Percentiles rank a stretch among this genome's conserved stretches.
Conservation (phyloP, 73 alveolate species). For the Breviolum minutum region DNA sequence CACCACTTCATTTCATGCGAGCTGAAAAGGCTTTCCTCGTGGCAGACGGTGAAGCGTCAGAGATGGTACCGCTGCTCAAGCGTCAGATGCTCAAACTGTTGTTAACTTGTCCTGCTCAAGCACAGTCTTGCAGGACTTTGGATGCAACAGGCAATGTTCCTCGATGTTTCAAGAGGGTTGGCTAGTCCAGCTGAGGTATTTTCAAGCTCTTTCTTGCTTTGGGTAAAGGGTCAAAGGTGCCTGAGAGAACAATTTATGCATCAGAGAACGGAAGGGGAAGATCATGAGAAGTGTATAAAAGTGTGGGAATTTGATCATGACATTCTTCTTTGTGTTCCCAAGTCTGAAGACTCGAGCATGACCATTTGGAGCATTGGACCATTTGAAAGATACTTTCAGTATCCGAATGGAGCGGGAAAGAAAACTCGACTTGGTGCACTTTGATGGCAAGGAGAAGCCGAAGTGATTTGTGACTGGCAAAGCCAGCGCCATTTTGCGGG, state of each 20-base stretch:
- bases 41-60: constrained; percentile 34
- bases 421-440: not conserved
- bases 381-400: not conserved
- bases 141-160: not conserved
- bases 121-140: not conserved
- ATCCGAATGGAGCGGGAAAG: not conserved
- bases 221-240: constrained; percentile 21
- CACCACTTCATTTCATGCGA: not conserved
- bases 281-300: not conserved
- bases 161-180: not conserved
- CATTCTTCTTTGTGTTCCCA: not conserved
- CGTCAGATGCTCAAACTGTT: constrained; percentile 7
- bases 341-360: too few species aligned
- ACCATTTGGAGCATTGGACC: too few species aligned
- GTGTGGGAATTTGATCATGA: not conserved
- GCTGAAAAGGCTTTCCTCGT: constrained; percentile 46
- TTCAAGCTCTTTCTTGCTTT: constrained; percentile 18
- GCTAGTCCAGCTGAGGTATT: not conserved
- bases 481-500: not conserved
- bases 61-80: constrained; percentile 28
- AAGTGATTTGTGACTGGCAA: constrained; percentile 13
- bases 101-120: not conserved
- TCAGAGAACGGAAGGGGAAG: not conserved
- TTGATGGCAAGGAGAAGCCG: not conserved
- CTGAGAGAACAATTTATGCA: not conserved